Evolutionary conservation across 768 basidiomycete genomes (phyloP).

Genomic region (Psilocybe sp.): DNA sequence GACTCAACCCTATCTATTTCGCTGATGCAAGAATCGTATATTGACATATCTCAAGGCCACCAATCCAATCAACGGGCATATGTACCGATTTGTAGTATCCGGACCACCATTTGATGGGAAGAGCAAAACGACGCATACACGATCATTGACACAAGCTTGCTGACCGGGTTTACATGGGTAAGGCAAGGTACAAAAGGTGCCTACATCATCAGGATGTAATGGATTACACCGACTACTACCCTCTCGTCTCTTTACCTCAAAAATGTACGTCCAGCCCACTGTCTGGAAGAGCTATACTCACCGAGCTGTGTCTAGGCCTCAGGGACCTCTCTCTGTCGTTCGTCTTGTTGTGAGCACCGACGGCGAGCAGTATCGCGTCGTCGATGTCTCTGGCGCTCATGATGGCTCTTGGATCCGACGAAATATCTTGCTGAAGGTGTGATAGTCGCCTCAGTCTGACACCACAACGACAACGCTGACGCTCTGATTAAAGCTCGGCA

Average conservation of each 20-base stretch:
- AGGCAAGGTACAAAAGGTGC: conserved; percentile 22
- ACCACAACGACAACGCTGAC: background rate
- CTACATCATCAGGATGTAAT: conserved; percentile 11
- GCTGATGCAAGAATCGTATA: conserved; percentile 13
- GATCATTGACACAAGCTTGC: conserved; percentile 20
- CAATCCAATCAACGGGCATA: conserved; percentile 20
- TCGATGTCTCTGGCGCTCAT: conserved; percentile 45
- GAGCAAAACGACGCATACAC: conserved; percentile 17
- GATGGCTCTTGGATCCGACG: conserved; percentile 44
- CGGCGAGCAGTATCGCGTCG: conserved; percentile 46
- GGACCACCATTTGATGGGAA: conserved; percentile 23
- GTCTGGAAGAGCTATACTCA: background rate
- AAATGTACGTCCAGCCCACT: conserved; percentile 12
- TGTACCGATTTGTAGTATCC: conserved; percentile 20
- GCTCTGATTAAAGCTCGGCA: conserved; percentile 32
- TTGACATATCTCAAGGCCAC: conserved; percentile 13
- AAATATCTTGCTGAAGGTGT: conserved; percentile 43
- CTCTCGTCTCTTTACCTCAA: conserved; percentile 2
- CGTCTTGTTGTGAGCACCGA: conserved; percentile 49
- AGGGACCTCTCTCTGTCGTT: conserved; percentile 29
- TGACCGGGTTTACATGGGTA: conserved; percentile 19
- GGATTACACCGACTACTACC: conserved; percentile 6
- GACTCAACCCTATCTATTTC: conserved; percentile 15
- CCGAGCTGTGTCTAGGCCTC: conserved; percentile 14
- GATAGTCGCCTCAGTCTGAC: conserved; percentile 3